Evolutionary conservation across 2,329 filamentous ascomycete genomes (phyloP).

Genomic region (Sporothrix brunneoviolacea): DNA sequence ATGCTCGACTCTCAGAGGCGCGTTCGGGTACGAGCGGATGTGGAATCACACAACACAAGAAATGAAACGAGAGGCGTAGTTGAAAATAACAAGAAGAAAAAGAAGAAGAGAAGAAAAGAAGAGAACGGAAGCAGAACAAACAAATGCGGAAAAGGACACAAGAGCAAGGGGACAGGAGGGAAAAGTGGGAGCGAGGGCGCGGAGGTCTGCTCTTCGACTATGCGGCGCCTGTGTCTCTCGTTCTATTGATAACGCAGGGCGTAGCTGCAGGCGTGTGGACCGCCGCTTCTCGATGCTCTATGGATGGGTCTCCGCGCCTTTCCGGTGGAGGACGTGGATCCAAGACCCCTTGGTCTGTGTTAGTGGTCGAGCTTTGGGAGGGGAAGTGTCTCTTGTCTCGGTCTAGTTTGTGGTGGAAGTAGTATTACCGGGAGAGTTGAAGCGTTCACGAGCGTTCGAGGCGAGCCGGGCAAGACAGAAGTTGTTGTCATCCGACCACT

Average conservation of each 20-base stretch:
- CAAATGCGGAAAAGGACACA: neutral
- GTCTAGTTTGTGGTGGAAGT: too few species aligned
- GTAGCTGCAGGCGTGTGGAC: conserved; percentile 1
- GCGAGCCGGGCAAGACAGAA: neutral
- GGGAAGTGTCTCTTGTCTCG: neutral
- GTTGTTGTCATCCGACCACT: conserved; percentile 10
- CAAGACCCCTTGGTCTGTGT: neutral
- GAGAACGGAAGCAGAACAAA: neutral
- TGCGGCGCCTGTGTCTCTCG: neutral
- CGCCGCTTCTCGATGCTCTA: neutral
- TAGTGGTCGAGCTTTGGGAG: neutral
- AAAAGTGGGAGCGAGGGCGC: neutral
- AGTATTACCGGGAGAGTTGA: neutral
- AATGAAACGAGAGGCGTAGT: neutral
- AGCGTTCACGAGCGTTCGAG: neutral
- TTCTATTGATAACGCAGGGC: conserved; percentile 4
- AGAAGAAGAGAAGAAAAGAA: neutral
- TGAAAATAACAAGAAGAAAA: neutral
- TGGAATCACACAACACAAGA: neutral
- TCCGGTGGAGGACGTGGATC: neutral
- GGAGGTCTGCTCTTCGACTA: neutral
- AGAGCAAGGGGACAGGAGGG: neutral
- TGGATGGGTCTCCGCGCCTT: too few species aligned
- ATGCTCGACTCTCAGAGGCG: too few species aligned
- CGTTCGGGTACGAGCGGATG: too few species aligned